These are phyloP conservation scores for Wickerhamomyces sp. DNA, from an alignment of 1,139 yeast species.

Conservation along the genomic window DNA sequence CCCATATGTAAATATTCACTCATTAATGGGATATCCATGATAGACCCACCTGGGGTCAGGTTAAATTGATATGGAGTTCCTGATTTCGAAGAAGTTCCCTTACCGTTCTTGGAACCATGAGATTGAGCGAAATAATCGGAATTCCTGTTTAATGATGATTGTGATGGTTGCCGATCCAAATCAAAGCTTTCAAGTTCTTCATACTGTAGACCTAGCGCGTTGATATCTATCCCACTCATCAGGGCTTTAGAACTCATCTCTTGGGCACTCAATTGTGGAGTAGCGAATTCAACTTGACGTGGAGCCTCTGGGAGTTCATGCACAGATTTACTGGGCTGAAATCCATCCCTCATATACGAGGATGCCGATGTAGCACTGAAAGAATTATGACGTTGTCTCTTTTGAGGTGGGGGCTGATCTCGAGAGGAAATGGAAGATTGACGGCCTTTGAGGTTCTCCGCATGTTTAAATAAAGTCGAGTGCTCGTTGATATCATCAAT, in stretches of 20 bases:
- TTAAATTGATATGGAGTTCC: constrained; percentile 35
- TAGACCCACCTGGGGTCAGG: constrained; percentile 25
- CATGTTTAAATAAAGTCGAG: constrained; percentile 13
- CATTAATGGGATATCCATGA: constrained; percentile 25
- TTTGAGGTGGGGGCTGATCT: constrained; percentile 11
- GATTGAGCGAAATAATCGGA: constrained; percentile 7
- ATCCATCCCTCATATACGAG: constrained; percentile 46
- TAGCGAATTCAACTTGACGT: constrained; percentile 68
- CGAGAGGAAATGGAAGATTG: constrained; percentile 1
- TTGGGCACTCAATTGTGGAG: constrained; percentile 59
- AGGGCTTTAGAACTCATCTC: constrained; percentile 30
- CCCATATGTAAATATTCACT: constrained; percentile 27
- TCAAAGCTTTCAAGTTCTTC: constrained; percentile 27
- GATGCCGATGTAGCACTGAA: constrained; percentile 75
- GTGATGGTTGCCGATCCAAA: constrained; percentile 18
- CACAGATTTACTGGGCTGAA: constrained; percentile 7
- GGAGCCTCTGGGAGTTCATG: constrained; percentile 38
- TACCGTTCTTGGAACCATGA: neutral
- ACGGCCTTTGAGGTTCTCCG: constrained; percentile 7
- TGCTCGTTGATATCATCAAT: constrained; percentile 12
- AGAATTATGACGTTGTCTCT: constrained; percentile 58
- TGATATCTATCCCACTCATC: constrained; percentile 35
- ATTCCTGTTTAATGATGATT: constrained; percentile 1
- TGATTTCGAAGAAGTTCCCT: neutral
- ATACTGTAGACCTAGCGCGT: constrained; percentile 32